Percentiles rank a stretch among this genome's conserved stretches.
Conservation (phyloP, 73 alveolate species). For the Paramecium caudatum region DNA sequence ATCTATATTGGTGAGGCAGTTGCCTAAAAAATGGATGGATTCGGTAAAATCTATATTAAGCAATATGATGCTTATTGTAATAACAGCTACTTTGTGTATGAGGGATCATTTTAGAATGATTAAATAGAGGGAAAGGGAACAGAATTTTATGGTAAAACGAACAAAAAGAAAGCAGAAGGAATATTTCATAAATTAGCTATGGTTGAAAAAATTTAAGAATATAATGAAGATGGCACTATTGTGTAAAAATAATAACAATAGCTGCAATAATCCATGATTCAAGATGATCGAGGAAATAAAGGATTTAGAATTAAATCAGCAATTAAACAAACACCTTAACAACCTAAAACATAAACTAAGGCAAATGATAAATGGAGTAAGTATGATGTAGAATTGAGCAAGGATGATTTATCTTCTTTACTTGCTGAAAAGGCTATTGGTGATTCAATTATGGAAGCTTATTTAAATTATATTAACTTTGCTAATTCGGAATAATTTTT, state of each 20-base stretch:
- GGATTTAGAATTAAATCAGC: constrained; percentile 58
- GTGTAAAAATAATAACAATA: neutral
- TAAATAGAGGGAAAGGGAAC: constrained; percentile 24
- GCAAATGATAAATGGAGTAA: constrained; percentile 11
- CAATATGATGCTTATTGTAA: constrained; percentile 48
- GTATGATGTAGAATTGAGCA: constrained; percentile 12
- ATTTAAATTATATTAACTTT: neutral
- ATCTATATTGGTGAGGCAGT: neutral
- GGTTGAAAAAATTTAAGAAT: constrained; percentile 49
- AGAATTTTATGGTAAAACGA: constrained; percentile 31
- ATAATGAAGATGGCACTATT: constrained; percentile 12
- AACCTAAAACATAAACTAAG: neutral
- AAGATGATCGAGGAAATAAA: constrained; percentile 54
- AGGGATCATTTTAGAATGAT: constrained; percentile 41
- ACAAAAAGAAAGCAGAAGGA: constrained; percentile 46
- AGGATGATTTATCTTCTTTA: constrained; percentile 38
- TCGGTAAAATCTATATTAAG: constrained; percentile 45
- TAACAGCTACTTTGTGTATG: constrained; percentile 36
- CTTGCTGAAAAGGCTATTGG: constrained; percentile 19
- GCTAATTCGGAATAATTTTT: neutral
- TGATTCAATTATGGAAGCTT: constrained; percentile 36
- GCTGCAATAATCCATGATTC: neutral
- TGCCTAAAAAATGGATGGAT: constrained; percentile 28
- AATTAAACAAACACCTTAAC: constrained; percentile 16
- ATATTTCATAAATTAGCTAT: neutral